These are phyloP conservation scores for Lactuca sativa DNA, from an alignment of 129 eudicot species.

Conservation along the genomic window DNA sequence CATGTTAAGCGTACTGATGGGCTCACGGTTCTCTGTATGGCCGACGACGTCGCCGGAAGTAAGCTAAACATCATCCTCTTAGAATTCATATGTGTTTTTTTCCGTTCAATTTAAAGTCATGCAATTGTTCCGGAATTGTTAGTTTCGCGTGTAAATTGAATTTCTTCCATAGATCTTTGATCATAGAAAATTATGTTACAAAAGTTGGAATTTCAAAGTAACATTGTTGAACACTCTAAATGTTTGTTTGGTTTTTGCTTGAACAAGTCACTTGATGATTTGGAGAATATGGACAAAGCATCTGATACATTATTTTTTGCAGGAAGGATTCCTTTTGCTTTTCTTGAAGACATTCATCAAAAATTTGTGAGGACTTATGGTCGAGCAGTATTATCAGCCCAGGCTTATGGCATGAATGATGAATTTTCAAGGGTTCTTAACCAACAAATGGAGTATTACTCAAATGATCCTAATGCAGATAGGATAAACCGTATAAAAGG, in stretches of 20 bases:
- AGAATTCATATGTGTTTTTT: neutral
- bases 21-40: constrained; percentile 92
- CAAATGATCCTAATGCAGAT: constrained; percentile 90
- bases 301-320: constrained; percentile 20
- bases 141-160: neutral
- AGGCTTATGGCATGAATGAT: constrained; percentile 91
- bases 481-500: constrained; percentile 75
- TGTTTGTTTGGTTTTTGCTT: neutral
- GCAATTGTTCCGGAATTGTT: neutral
- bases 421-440: constrained; percentile 85
- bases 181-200: neutral
- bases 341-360: constrained; percentile 90
- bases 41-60: constrained; percentile 80
- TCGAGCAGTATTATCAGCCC: constrained; percentile 74
- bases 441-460: constrained; percentile 86
- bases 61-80: constrained; percentile 16
- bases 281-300: neutral
- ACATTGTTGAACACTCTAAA: neutral
- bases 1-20: constrained; percentile 91
- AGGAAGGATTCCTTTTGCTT: constrained; percentile 92
- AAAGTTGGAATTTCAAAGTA: neutral
- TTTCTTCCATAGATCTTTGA: neutral
- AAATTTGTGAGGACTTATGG: constrained; percentile 90
- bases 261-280: neutral
- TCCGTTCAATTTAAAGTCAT: neutral